Conservation (phyloP, 2,329 filamentous ascomycete species). For the Colletotrichum orchidophilum region DNA sequence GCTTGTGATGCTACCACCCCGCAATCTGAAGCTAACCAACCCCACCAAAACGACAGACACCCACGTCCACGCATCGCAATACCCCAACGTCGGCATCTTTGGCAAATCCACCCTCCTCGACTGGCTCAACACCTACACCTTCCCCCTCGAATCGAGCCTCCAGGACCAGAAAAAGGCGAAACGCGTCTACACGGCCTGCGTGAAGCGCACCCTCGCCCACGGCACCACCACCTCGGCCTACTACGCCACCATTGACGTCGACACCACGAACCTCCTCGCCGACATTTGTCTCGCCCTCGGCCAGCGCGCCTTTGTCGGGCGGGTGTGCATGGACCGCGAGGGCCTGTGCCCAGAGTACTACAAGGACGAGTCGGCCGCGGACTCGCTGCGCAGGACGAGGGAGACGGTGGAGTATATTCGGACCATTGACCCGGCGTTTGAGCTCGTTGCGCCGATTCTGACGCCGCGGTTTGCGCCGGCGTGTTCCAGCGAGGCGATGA, state of each 20-base stretch:
- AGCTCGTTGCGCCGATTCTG: conserved; percentile 80
- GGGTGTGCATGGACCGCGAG: conserved; percentile 90
- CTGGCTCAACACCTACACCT: conserved; percentile 95
- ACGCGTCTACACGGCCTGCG: conserved; percentile 79
- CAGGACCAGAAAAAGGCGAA: conserved; percentile 68
- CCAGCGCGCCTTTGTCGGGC: conserved; percentile 89
- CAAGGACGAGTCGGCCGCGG: conserved; percentile 73
- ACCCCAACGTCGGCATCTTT: conserved; percentile 93
- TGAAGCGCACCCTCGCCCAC: conserved; percentile 83
- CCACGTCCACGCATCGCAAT: conserved; percentile 94
- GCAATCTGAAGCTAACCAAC: not conserved
- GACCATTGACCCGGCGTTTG: conserved; percentile 70
- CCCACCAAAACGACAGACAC: conserved; percentile 70
- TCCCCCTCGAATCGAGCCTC: conserved; percentile 87
- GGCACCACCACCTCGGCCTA: conserved; percentile 96
- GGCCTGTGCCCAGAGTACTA: conserved; percentile 79
- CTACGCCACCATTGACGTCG: conserved; percentile 89
- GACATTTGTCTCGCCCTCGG: conserved; percentile 82
- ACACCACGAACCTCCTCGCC: conserved; percentile 89
- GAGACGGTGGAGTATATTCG: conserved; percentile 72
- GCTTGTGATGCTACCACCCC: not conserved
- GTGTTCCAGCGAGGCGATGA: conserved; percentile 69
- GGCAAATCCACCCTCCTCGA: conserved; percentile 91
- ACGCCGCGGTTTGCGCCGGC: conserved; percentile 77
- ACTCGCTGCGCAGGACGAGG: conserved; percentile 64